phyloP scores from a whole-genome alignment of 2,329 filamentous ascomycete genomes.

The Ilyonectria robusta region DNA sequence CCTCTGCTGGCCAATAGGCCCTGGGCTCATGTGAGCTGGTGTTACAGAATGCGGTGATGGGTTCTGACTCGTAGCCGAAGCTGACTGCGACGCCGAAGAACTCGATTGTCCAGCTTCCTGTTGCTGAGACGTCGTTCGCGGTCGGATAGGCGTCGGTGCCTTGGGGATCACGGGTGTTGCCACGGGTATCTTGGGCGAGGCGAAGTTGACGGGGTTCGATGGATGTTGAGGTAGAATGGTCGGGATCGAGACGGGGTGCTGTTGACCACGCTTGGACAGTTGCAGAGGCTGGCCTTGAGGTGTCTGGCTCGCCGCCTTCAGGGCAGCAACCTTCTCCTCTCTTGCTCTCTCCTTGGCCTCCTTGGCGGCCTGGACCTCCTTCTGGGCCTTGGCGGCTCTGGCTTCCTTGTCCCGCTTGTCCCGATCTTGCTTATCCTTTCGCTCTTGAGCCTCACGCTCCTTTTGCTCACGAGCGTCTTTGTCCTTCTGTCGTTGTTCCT shows the following conservation, averaged over 20 bases:
- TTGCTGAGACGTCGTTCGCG: slow-evolving; percentile 85
- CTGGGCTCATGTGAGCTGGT: slow-evolving; percentile 76
- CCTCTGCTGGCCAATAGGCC: slow-evolving; percentile 72
- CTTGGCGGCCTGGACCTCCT: slow-evolving; percentile 66
- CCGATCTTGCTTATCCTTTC: slow-evolving; percentile 72
- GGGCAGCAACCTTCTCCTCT: slow-evolving; percentile 66
- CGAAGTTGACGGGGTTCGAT: slow-evolving; percentile 69
- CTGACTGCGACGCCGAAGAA: slow-evolving; percentile 78
- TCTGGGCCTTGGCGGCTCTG: slow-evolving; percentile 69
- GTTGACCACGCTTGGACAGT: slow-evolving; percentile 56
- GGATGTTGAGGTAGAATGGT: slow-evolving; percentile 71
- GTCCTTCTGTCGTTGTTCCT: slow-evolving; percentile 85
- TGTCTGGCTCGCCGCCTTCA: slow-evolving; percentile 57
- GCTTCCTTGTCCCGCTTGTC: slow-evolving; percentile 75
- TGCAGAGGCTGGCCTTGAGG: slow-evolving; percentile 49
- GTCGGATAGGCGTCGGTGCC: slow-evolving; percentile 82
- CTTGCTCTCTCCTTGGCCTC: slow-evolving; percentile 75
- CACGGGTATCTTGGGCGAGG: slow-evolving; percentile 84
- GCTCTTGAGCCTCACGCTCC: slow-evolving; percentile 78
- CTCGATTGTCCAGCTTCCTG: slow-evolving; percentile 79
- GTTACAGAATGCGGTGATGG: slow-evolving; percentile 73
- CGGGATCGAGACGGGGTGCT: slow-evolving; percentile 61
- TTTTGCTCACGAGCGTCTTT: slow-evolving; percentile 81
- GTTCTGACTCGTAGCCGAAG: slow-evolving; percentile 67
- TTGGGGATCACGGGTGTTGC: slow-evolving; percentile 88